Evolutionary conservation across 1,139 yeast genomes (phyloP).

Genomic region (Candida sojae): DNA sequence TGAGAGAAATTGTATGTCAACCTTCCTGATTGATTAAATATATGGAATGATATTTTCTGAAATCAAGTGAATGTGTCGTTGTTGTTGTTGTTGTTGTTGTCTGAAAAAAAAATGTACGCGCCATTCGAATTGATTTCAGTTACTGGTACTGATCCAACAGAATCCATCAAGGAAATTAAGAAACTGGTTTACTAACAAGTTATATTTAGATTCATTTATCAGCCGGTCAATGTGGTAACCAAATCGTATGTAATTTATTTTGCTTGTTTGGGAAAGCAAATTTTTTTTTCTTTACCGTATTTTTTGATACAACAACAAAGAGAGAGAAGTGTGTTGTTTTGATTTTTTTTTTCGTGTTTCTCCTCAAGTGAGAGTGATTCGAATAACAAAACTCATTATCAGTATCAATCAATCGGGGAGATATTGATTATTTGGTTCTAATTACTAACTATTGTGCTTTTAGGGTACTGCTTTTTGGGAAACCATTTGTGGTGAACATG

Average conservation of each 20-base stretch:
- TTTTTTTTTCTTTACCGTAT: conserved; percentile 2
- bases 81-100: conserved; percentile 3
- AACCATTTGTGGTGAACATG: conserved; percentile 96
- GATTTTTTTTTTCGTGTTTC: conserved; percentile 3
- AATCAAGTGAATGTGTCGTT: background rate
- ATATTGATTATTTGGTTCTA: background rate
- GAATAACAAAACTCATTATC: background rate
- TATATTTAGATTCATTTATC: conserved; percentile 79
- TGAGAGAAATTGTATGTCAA: conserved; percentile 17
- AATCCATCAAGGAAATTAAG: background rate
- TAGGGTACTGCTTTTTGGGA: conserved; percentile 98
- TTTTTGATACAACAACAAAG: conserved; percentile 1
- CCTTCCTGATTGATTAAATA: background rate
- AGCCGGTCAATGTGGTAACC: conserved; percentile 99
- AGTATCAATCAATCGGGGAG: background rate
- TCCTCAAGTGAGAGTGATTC: background rate
- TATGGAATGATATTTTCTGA: background rate
- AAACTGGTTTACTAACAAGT: conserved; percentile 12
- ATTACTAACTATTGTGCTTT: conserved; percentile 11
- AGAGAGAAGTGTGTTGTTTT: conserved; percentile 2
- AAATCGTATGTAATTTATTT: conserved; percentile 61
- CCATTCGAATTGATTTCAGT: conserved; percentile 1
- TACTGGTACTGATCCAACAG: background rate
- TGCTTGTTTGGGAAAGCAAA: background rate
- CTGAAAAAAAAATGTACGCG: conserved; percentile 5